Percentiles rank a stretch among this genome's conserved stretches.
Evolutionary conservation across 139 green algal species (phyloP).

Genomic region (Picochlorum sp.): DNA sequence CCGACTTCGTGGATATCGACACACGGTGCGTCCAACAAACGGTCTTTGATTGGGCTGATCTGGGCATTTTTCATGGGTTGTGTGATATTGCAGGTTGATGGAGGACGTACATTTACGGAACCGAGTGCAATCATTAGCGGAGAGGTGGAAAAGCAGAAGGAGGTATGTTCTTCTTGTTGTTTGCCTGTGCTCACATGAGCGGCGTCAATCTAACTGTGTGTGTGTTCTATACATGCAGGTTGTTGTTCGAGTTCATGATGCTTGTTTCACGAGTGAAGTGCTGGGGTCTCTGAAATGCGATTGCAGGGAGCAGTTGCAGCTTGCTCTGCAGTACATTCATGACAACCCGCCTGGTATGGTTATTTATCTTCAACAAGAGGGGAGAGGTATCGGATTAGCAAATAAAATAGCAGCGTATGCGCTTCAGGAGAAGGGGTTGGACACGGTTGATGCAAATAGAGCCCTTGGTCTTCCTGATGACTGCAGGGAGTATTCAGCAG

Average conservation of each 20-base stretch:
- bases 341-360: conserved; percentile 61
- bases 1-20: conserved; percentile 78
- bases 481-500: conserved; percentile 82
- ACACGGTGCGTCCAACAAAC: conserved; percentile 51
- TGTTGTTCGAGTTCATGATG: conserved; percentile 83
- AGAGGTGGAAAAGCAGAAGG: conserved; percentile 54
- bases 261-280: conserved; percentile 93
- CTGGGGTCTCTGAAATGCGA: conserved; percentile 92
- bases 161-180: conserved; percentile 36
- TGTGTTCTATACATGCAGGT: conserved; percentile 43
- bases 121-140: conserved; percentile 77
- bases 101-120: conserved; percentile 68
- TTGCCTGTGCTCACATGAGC: background rate
- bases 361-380: conserved; percentile 94
- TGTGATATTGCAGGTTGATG: conserved; percentile 52
- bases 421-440: conserved; percentile 80
- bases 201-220: background rate
- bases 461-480: conserved; percentile 87
- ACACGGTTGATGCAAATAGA: conserved; percentile 93
- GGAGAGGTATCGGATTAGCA: conserved; percentile 84
- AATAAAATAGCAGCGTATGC: conserved; percentile 97
- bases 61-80: background rate
- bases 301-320: conserved; percentile 82
- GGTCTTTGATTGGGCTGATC: background rate
- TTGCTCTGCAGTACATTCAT: conserved; percentile 76